These are phyloP conservation scores for Santalum album DNA, from an alignment of 164 flowering plant species.

Conservation along the genomic window DNA sequence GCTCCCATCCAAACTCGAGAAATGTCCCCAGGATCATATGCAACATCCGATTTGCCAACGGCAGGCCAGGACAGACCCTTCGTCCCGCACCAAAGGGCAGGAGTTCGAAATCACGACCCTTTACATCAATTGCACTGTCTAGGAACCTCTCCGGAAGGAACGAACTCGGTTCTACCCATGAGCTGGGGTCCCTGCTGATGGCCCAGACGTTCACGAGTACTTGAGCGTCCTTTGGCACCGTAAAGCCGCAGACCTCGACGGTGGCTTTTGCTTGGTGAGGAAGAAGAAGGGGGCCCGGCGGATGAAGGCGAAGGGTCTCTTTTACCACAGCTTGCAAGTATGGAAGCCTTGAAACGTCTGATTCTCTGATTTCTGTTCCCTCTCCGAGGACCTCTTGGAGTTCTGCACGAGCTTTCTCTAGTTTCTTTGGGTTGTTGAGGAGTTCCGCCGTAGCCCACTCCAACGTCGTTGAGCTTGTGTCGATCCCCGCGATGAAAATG, in stretches of 20 bases:
- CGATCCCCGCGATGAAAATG: not conserved
- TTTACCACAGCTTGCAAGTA: slow-evolving; percentile 12
- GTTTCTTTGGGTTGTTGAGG: not conserved
- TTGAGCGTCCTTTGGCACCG: slow-evolving; percentile 26
- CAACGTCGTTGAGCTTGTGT: not conserved
- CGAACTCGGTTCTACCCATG: slow-evolving; percentile 20
- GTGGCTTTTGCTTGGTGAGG: slow-evolving; percentile 18
- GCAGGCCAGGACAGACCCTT: slow-evolving; percentile 25
- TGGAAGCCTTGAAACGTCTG: not conserved
- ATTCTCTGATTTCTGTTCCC: not conserved
- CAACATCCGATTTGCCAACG: slow-evolving; percentile 19
- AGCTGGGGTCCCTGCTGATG: slow-evolving; percentile 21
- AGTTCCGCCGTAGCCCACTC: not conserved
- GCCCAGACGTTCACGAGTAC: slow-evolving; percentile 33
- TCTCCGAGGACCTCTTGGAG: not conserved
- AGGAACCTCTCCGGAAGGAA: slow-evolving; percentile 38
- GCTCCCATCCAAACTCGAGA: slow-evolving; percentile 21
- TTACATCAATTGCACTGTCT: slow-evolving; percentile 7
- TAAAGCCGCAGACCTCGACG: slow-evolving; percentile 21
- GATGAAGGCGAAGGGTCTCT: slow-evolving; percentile 23
- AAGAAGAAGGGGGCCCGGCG: slow-evolving; percentile 15
- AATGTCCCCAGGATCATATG: slow-evolving; percentile 16
- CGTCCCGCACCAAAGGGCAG: slow-evolving; percentile 25
- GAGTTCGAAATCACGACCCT: slow-evolving; percentile 21
- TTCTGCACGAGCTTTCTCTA: not conserved